A percentile compares a stretch with the other conserved stretches of the same genome.
Evolutionary conservation across 1,139 yeast genomes (phyloP).

Genomic region (Candida freyschussii): DNA sequence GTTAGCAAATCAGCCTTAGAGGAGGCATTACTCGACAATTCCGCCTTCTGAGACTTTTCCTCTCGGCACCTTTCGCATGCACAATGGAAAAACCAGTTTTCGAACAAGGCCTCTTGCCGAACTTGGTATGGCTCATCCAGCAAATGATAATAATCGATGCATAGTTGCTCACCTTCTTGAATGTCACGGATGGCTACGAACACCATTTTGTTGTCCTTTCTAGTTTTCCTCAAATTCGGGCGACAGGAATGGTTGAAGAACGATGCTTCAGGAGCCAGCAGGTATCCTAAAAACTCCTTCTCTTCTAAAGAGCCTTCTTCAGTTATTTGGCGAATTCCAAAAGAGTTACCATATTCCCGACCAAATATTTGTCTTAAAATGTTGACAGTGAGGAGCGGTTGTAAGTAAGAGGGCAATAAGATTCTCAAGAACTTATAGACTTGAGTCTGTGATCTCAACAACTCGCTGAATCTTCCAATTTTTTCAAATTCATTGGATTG

Average conservation of each 20-base stretch:
- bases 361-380: constrained; percentile 50
- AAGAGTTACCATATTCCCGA: constrained; percentile 65
- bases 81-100: constrained; percentile 62
- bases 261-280: constrained; percentile 64
- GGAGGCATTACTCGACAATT: constrained; percentile 32
- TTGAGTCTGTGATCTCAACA: constrained; percentile 45
- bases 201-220: constrained; percentile 32
- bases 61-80: constrained; percentile 43
- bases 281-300: constrained; percentile 62
- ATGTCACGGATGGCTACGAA: constrained; percentile 35
- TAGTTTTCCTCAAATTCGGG: constrained; percentile 41
- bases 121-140: constrained; percentile 37
- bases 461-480: constrained; percentile 43
- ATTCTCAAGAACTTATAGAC: constrained; percentile 48
- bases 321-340: constrained; percentile 62
- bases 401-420: constrained; percentile 37
- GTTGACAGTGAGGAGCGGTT: constrained; percentile 36
- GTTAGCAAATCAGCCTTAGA: constrained; percentile 42
- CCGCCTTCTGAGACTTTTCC: constrained; percentile 19
- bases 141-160: constrained; percentile 59
- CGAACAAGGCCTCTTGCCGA: constrained; percentile 41
- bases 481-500: constrained; percentile 56
- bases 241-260: constrained; percentile 66
- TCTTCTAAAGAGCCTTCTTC: constrained; percentile 33
- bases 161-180: constrained; percentile 44